A percentile compares a stretch with the other conserved stretches of the same genome.
Evolutionary conservation across 1,284 basidiomycete genomes (phyloP).

Genomic region (Prillingera fragicola): DNA sequence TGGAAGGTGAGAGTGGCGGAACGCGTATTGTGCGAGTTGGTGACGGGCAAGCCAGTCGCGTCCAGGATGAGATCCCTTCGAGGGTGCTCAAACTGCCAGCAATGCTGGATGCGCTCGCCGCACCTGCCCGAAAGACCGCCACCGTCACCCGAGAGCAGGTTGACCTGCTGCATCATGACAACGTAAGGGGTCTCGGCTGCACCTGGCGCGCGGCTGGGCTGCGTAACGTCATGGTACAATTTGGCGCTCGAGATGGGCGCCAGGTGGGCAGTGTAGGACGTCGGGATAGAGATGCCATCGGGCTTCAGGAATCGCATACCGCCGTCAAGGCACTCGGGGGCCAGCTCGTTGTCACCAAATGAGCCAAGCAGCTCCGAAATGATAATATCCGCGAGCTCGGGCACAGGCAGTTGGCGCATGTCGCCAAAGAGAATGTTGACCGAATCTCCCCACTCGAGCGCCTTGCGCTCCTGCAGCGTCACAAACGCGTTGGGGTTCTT

Average conservation of each 20-base stretch:
- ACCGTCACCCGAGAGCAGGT: slow-evolving; percentile 70
- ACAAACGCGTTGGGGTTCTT: slow-evolving; percentile 93
- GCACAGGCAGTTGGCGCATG: slow-evolving; percentile 76
- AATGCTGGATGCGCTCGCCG: slow-evolving; percentile 81
- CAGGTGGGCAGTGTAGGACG: slow-evolving; percentile 89
- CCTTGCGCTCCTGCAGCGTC: slow-evolving; percentile 78
- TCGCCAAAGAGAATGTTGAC: slow-evolving; percentile 86
- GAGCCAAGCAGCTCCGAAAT: slow-evolving; percentile 94
- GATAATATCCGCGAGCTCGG: slow-evolving; percentile 84
- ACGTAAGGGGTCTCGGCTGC: slow-evolving; percentile 94
- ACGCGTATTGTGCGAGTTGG: slow-evolving; percentile 82
- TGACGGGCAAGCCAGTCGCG: slow-evolving; percentile 66
- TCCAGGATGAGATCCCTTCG: slow-evolving; percentile 70
- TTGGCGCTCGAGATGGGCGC: slow-evolving; percentile 91
- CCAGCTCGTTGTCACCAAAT: slow-evolving; percentile 98
- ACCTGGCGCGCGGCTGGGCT: slow-evolving; percentile 50
- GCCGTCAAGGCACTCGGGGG: slow-evolving; percentile 96
- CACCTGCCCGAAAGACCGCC: slow-evolving; percentile 57
- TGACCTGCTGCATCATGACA: slow-evolving; percentile 92
- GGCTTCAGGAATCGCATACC: slow-evolving; percentile 83
- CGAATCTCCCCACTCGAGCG: slow-evolving; percentile 72
- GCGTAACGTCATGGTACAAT: slow-evolving; percentile 68
- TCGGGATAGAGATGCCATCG: slow-evolving; percentile 89
- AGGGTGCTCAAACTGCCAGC: slow-evolving; percentile 97
- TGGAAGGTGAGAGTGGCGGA: slow-evolving; percentile 77